Percentiles rank a stretch among this genome's conserved stretches.
These are phyloP conservation scores for Massarina eburnea DNA, from an alignment of 2,329 filamentous ascomycete genomes.

Conservation along the genomic window DNA sequence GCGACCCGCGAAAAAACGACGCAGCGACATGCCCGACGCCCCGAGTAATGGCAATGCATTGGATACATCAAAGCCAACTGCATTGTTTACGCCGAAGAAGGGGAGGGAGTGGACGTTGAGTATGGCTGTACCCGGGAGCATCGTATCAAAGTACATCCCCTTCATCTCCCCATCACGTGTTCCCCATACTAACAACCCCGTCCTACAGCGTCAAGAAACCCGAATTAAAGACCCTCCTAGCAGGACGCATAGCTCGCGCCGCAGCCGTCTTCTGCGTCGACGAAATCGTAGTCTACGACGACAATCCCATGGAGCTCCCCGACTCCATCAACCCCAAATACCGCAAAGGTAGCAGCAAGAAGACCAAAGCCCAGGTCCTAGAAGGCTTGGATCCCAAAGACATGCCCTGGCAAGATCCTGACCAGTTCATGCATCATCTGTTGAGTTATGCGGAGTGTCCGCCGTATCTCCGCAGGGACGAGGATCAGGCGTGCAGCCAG, in stretches of 20 bases:
- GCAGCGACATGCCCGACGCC: background rate
- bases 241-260: constrained; percentile 76
- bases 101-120: constrained; percentile 74
- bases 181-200: too few species aligned
- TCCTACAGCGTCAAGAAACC: constrained; percentile 64
- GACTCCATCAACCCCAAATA: constrained; percentile 24
- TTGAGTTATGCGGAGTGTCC: constrained; percentile 83
- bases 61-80: constrained; percentile 68
- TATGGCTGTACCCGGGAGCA: constrained; percentile 75
- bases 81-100: constrained; percentile 65
- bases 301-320: constrained; percentile 52
- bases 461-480: constrained; percentile 62
- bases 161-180: background rate
- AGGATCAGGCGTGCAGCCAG: constrained; percentile 59
- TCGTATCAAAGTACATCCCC: constrained; percentile 68
- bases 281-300: constrained; percentile 80
- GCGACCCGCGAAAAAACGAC: background rate
- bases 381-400: constrained; percentile 46
- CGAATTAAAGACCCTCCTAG: constrained; percentile 73
- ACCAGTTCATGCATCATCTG: constrained; percentile 77
- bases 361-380: constrained; percentile 48
- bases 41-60: constrained; percentile 9
- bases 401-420: constrained; percentile 67
- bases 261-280: constrained; percentile 82
- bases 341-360: constrained; percentile 15